A percentile compares a stretch with the other conserved stretches of the same genome.
Evolutionary conservation across 1,139 yeast genomes (phyloP).

Genomic region (Debaryomyces psychrophilus): DNA sequence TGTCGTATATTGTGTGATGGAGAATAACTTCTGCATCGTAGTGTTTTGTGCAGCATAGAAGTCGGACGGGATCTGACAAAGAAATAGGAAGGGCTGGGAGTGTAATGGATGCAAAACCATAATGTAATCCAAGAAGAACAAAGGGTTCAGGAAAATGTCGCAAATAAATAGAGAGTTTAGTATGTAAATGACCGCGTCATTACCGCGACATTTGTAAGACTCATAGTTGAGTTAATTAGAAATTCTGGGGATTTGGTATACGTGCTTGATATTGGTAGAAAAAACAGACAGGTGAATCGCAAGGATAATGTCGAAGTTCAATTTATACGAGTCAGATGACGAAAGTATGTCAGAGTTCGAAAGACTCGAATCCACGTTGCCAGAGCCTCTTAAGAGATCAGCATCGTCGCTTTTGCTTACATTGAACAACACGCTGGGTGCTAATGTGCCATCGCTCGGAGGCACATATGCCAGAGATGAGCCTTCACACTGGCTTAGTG

Average conservation of each 20-base stretch:
- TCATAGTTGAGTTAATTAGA: background rate
- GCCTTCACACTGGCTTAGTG: constrained; percentile 12
- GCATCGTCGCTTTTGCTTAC: constrained; percentile 46
- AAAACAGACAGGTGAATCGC: background rate
- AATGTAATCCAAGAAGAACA: background rate
- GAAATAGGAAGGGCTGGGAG: background rate
- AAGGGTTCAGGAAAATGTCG: background rate
- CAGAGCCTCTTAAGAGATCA: constrained; percentile 45
- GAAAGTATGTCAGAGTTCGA: constrained; percentile 42
- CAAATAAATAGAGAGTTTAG: no score
- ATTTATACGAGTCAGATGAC: constrained; percentile 24
- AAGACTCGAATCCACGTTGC: constrained; percentile 48
- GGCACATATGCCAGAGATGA: background rate
- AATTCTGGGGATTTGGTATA: background rate
- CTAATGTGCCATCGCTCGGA: background rate
- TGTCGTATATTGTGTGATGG: no score
- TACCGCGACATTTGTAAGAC: background rate
- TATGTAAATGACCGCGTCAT: background rate
- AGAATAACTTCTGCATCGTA: no score
- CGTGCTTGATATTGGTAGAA: background rate
- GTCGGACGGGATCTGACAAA: no score
- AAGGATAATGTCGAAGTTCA: constrained; percentile 7
- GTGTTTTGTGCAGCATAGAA: no score
- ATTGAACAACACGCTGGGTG: constrained; percentile 18
- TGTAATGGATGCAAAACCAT: background rate